Evolutionary conservation across 1,284 basidiomycete species (phyloP), one percentile per base, ranked within the genome.

Genomic region (Hymenochaete sp.): DNA sequence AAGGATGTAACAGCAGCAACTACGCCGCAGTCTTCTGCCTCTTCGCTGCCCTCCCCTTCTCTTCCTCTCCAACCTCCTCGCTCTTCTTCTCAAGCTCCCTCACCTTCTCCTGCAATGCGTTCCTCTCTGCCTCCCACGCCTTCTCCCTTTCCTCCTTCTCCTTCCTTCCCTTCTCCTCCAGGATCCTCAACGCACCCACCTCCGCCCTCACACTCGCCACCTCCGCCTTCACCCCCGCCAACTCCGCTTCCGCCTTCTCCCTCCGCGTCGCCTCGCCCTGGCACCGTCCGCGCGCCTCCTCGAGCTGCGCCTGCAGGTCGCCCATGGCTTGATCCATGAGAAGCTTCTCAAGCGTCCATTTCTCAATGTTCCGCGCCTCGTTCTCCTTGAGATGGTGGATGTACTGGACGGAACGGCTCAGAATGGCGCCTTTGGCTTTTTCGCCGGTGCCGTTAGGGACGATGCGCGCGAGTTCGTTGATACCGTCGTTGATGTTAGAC

Each of bases 401-500:
- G 62, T 93, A 93, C 55, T 87, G 77, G 38, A 89, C 89, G 3
- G 89, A 87, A 19, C 85, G 83, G 3, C 77, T 72, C 27, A 93
- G 79, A 55, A 93, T 87, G 6, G 87, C 87, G 25, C 88, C 87
- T 59, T 93, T 93, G 44, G 82, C 82, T 57, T 93, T 91, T 62
- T 92, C 89, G 40, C 87, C 86, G 0, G 84, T 82, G 36, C 82
- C 85, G 52, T 81, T 85, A 5, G 93, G 93, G 2, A 96, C 84
- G 55, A 93, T 90, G 6, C 82, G 75, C 1, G 87, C 84, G 19
- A 98, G 79, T 59, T 92, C 86, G 60, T 86, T 91, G 67, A 98
- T 96, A 0, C 93, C 93, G 51, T 93, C 88, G 62, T 95, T 95
- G 67, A 98, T 97, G 57, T 92, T 93, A 14, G 91, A 88, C 46